Conservation (phyloP, 106 monocot genomes). For the Dioscorea dumetorum region DNA sequence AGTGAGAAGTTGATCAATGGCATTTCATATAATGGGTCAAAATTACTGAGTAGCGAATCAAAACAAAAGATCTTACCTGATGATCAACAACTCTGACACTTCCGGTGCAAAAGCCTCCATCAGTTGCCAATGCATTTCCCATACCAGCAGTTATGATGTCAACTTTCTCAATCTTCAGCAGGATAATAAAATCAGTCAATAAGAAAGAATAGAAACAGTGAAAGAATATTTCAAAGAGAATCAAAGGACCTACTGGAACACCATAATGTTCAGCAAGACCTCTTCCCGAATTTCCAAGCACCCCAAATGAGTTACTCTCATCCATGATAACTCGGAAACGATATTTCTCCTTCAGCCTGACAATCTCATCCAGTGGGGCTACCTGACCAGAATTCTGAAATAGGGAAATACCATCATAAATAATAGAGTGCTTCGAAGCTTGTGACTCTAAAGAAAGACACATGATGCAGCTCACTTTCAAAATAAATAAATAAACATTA, state of each 20-base stretch:
- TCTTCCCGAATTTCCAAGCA: conserved; percentile 81
- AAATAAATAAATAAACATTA: too few relatives aligned
- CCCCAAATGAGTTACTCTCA: conserved; percentile 85
- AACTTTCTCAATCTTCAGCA: conserved; percentile 80
- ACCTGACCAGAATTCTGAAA: conserved; percentile 95
- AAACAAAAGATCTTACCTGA: conserved; percentile 41
- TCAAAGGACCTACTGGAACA: conserved; percentile 37
- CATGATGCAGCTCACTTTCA: too few relatives aligned
- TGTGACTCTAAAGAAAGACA: too few relatives aligned
- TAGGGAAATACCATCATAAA: too few relatives aligned
- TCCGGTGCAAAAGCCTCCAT: conserved; percentile 98
- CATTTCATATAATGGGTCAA: too few relatives aligned
- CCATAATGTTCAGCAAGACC: conserved; percentile 82
- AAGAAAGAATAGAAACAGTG: background rate
- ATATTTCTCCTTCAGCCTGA: conserved; percentile 87
- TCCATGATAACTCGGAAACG: conserved; percentile 72
- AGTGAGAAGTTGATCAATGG: too few relatives aligned
- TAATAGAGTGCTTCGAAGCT: too few relatives aligned
- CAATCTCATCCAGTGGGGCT: conserved; percentile 83
- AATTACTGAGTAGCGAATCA: background rate
- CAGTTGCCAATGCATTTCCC: conserved; percentile 94
- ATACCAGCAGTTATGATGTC: conserved; percentile 96
- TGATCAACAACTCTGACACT: conserved; percentile 94
- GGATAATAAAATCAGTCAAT: background rate
- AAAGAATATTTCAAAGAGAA: background rate